Evolutionary conservation across 1,284 basidiomycete species (phyloP).

Genomic region (Cryptococcus deneoformans): DNA sequence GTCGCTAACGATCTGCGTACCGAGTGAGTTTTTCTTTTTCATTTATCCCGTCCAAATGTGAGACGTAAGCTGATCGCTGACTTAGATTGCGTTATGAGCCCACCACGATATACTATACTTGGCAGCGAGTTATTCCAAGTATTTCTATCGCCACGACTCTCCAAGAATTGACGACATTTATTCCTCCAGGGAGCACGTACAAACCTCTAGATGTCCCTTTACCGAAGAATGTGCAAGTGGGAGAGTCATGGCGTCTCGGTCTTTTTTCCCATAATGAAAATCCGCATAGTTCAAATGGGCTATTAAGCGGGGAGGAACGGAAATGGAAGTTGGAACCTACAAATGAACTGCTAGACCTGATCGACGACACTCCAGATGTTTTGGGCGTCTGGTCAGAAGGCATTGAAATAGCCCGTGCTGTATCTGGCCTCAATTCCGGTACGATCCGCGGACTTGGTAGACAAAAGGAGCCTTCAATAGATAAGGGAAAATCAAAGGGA

Average conservation of each 20-base stretch:
- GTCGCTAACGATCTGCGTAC: constrained; percentile 51
- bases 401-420: constrained; percentile 27
- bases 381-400: constrained; percentile 46
- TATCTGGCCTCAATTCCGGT: not conserved
- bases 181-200: constrained; percentile 63
- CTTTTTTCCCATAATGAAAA: constrained; percentile 48
- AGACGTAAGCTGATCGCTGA: not conserved
- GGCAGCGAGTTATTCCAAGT: constrained; percentile 30
- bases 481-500: constrained; percentile 12
- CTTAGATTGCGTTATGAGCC: constrained; percentile 35
- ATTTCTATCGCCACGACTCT: not conserved
- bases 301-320: too few species aligned
- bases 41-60: not conserved
- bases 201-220: constrained; percentile 65
- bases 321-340: constrained; percentile 2
- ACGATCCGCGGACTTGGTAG: not conserved
- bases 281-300: too few species aligned
- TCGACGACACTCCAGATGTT: constrained; percentile 10
- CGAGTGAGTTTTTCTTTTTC: constrained; percentile 34
- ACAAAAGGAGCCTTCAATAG: constrained; percentile 2
- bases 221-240: constrained; percentile 56
- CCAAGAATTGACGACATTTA: constrained; percentile 65
- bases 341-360: constrained; percentile 1
- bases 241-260: constrained; percentile 63
- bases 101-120: constrained; percentile 38